A percentile compares a stretch with the other conserved stretches of the same genome.
Conservation (phyloP, 257 asterid genomes). For the Solanum medicagineum region DNA sequence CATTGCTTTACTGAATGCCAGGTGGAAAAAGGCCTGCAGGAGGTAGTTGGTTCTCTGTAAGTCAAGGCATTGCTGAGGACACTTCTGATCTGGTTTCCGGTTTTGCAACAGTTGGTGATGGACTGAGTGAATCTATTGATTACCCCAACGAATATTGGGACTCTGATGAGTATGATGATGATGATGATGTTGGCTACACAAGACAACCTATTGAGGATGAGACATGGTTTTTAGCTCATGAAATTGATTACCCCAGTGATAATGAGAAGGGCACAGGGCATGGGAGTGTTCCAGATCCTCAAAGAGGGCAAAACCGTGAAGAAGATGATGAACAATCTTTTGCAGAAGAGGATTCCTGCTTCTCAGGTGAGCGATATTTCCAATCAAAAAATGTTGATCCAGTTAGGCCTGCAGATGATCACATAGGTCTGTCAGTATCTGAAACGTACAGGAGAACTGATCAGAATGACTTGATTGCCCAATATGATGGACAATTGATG, state of each 20-base stretch:
- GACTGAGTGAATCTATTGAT: conserved; percentile 76
- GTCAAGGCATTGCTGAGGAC: conserved; percentile 95
- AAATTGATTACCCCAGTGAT: conserved; percentile 95
- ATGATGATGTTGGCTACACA: conserved; percentile 91
- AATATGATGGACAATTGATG: conserved; percentile 84
- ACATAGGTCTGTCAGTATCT: conserved; percentile 31
- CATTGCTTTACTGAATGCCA: conserved; percentile 15
- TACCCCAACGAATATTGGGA: conserved; percentile 93
- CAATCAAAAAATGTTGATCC: conserved; percentile 56
- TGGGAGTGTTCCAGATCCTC: conserved; percentile 69
- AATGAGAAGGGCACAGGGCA: conserved; percentile 80
- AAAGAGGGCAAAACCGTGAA: conserved; percentile 48
- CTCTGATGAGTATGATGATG: conserved; percentile 94
- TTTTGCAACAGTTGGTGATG: conserved; percentile 92
- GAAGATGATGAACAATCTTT: conserved; percentile 83
- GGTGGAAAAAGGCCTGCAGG: conserved; percentile 54
- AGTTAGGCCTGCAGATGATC: conserved; percentile 40
- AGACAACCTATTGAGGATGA: conserved; percentile 99
- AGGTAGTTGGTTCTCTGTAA: conserved; percentile 90
- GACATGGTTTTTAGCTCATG: conserved; percentile 96
- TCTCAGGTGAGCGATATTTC: conserved; percentile 67
- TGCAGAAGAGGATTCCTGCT: conserved; percentile 84
- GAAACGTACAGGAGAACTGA: conserved; percentile 32
- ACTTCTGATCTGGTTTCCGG: conserved; percentile 92
- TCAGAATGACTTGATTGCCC: conserved; percentile 44